Conservation (phyloP, 2,329 filamentous ascomycete genomes). For the Ophiostoma australiae region DNA sequence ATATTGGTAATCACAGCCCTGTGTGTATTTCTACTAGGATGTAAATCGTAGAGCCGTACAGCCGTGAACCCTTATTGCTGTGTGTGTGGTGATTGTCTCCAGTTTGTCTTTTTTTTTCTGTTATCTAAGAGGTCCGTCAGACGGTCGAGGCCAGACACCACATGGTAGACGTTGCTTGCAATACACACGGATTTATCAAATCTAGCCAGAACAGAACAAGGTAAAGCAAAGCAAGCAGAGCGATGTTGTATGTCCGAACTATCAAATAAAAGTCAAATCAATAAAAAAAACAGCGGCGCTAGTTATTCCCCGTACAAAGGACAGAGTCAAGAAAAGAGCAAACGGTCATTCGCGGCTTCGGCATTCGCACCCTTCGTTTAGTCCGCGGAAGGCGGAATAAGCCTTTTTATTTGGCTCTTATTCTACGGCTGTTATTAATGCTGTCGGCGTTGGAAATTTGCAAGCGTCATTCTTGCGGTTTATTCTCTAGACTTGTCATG, state of each 20-base stretch:
- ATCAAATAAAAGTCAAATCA: background rate
- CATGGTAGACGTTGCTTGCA: too few relatives aligned
- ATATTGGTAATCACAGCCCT: background rate
- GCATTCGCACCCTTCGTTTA: slow-evolving; percentile 18
- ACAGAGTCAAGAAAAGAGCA: too few relatives aligned
- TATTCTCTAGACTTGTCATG: background rate
- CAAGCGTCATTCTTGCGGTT: background rate
- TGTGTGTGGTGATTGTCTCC: too few relatives aligned
- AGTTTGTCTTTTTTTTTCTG: too few relatives aligned
- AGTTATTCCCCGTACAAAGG: background rate
- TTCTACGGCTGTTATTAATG: too few relatives aligned
- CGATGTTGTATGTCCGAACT: background rate
- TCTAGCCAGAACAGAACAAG: background rate
- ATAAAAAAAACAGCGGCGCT: background rate
- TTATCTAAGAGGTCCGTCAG: too few relatives aligned
- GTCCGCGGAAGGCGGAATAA: slow-evolving; percentile 1
- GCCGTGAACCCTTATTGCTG: too few relatives aligned
- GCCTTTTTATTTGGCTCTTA: background rate
- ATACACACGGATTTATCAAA: too few relatives aligned
- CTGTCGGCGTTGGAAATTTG: background rate
- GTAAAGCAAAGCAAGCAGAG: background rate
- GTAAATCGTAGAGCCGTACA: background rate
- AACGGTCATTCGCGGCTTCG: slow-evolving; percentile 20
- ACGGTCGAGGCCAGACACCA: too few relatives aligned
- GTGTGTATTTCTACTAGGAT: background rate